Evolutionary conservation across 345 rosid species (phyloP).

Genomic region (Brassica incana): DNA sequence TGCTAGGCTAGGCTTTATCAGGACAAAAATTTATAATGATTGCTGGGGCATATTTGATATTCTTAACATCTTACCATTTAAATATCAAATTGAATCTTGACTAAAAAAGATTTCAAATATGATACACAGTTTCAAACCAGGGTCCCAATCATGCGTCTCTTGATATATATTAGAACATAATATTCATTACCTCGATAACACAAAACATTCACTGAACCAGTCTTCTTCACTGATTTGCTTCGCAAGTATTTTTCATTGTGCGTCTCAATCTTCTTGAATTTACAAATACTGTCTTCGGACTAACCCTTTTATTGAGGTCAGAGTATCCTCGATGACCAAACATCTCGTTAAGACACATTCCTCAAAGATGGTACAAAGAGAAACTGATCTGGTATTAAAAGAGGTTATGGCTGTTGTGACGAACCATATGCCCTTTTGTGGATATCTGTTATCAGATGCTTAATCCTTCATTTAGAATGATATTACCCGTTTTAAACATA

Average conservation of each 20-base stretch:
- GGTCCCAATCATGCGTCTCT: not conserved
- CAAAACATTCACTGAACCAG: not conserved
- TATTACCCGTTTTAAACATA: not conserved
- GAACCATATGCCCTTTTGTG: not conserved
- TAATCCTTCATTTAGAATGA: not conserved
- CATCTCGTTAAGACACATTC: not conserved
- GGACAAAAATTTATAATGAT: too few species aligned
- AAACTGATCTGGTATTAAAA: not conserved
- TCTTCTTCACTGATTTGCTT: not conserved
- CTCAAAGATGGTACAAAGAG: not conserved
- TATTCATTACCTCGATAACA: not conserved
- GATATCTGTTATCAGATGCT: not conserved
- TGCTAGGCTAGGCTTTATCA: too few species aligned
- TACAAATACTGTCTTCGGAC: not conserved
- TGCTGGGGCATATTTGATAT: too few species aligned
- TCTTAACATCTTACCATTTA: too few species aligned
- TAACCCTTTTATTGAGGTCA: not conserved
- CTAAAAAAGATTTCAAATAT: too few species aligned
- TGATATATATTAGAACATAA: not conserved
- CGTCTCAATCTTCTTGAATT: not conserved
- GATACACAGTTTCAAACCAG: too few species aligned
- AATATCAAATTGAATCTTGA: too few species aligned
- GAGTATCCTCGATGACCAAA: not conserved
- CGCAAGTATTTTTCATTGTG: not conserved
- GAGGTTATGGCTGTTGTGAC: not conserved